phyloP scores from a whole-genome alignment of 371 early-diverging fungal species.

The Chytridium lagenaria region DNA sequence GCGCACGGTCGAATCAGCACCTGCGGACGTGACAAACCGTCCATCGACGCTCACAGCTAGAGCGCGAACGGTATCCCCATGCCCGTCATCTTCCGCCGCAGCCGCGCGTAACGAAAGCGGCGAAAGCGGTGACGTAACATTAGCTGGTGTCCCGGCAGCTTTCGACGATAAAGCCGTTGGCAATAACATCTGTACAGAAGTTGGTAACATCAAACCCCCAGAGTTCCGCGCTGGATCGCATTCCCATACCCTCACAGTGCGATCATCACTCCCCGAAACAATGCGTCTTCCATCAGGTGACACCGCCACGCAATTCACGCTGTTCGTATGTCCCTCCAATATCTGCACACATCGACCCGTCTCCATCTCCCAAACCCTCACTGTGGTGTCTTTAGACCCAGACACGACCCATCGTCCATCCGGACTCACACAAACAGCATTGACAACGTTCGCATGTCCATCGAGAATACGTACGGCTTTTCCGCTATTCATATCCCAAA shows the following conservation, averaged over 20 bases:
- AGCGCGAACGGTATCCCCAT: slow-evolving; percentile 23
- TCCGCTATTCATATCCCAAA: slow-evolving; percentile 44
- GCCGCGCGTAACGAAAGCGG: neutral
- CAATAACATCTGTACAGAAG: neutral
- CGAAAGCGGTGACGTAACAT: neutral
- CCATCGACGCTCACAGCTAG: slow-evolving; percentile 27
- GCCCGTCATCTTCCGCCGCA: slow-evolving; percentile 24
- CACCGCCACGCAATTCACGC: slow-evolving; percentile 89
- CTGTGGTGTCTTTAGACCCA: slow-evolving; percentile 85
- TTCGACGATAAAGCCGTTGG: neutral
- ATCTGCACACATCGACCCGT: slow-evolving; percentile 69
- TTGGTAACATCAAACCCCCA: too few relatives aligned
- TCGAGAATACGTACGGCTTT: slow-evolving; percentile 62
- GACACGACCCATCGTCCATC: slow-evolving; percentile 82
- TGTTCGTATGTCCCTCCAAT: slow-evolving; percentile 91
- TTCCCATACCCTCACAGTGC: slow-evolving; percentile 47
- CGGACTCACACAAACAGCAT: slow-evolving; percentile 44
- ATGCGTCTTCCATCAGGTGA: slow-evolving; percentile 86
- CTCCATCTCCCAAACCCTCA: slow-evolving; percentile 81
- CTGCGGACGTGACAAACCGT: slow-evolving; percentile 28
- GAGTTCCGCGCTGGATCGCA: slow-evolving; percentile 11
- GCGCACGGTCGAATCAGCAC: slow-evolving; percentile 30
- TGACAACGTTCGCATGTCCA: slow-evolving; percentile 62
- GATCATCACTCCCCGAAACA: slow-evolving; percentile 89
- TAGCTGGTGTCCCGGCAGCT: neutral